Base-by-base conservation (phyloP, 2,329 filamentous ascomycete species). In the Ophiosphaerella narmari region DNA sequence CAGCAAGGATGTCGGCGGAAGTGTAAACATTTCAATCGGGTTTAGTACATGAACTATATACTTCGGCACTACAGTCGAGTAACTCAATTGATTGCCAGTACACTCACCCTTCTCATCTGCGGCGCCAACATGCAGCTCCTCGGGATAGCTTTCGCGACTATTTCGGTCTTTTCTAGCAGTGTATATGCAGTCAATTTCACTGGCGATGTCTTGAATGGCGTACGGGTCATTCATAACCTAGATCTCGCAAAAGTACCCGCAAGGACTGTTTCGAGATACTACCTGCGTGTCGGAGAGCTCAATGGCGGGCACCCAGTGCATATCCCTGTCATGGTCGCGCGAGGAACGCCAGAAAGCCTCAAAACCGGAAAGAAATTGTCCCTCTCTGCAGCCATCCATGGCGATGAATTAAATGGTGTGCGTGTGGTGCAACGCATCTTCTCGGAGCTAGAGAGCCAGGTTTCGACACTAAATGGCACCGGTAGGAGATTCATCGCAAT, bases 361-460 rank as follows among this genome's bases (percentile, higher is more conserved):
- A 53, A 70, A 23, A 67, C 54, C 1, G 73, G 72, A 3, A 68
- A 69, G 52, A 74, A 70, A 49, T 52, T 75, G 23, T 72, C 68
- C 1, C 56, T 75, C 5, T 73, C 71, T 9, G 71, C 67, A 18
- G 66, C 71, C 1, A 74, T 74, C 4, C 72, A 75, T 45, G 72
- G 72, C 16, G 72, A 75, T 39, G 72, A 75, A 48, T 53, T 75
- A 21, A 74, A 74, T 48, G 67, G 68, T 0, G 68, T 75, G 14
- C 63, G 70, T 0, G 68, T 74, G 1, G 65, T 73, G 1, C 72
- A 74, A 46, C 63, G 65, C 11, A 62, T 74, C 6, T 73, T 75
- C 23, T 62, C 64, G 21, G 62, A 70, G 39, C 43, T 70, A 29
- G 48, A 70, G 46, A 60, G 46, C 6, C 58, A 67, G 39, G 62